These are phyloP conservation scores for Rhododendron ovatum DNA, from an alignment of 148 eudicot genomes.

Conservation along the genomic window DNA sequence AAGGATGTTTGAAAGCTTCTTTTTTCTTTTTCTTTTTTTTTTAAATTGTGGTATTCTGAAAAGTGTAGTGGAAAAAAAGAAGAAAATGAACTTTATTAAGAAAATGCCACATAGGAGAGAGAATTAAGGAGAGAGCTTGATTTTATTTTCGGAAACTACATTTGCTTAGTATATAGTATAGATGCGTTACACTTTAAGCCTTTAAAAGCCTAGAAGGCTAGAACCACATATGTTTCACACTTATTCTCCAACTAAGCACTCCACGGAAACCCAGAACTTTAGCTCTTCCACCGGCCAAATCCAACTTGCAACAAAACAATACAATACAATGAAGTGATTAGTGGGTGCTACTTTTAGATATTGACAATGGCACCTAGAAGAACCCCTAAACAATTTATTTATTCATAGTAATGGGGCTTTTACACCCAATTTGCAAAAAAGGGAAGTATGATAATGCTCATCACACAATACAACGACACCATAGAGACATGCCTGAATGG, in stretches of 20 bases:
- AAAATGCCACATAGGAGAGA: too few species aligned
- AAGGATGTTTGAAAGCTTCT: too few species aligned
- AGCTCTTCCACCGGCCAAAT: background rate
- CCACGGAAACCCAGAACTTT: background rate
- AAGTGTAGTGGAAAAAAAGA: too few species aligned
- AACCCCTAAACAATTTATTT: background rate
- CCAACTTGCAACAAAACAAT: background rate
- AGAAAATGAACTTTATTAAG: too few species aligned
- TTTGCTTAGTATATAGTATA: too few species aligned
- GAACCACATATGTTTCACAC: background rate
- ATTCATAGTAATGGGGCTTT: background rate
- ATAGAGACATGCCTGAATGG: background rate
- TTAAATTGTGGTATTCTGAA: too few species aligned
- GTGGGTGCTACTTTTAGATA: background rate
- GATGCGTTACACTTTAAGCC: background rate
- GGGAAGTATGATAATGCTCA: background rate
- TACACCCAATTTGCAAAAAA: background rate
- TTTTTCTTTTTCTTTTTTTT: too few species aligned
- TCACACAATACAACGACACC: background rate
- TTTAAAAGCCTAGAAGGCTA: background rate
- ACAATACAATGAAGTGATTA: background rate
- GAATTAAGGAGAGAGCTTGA: too few species aligned
- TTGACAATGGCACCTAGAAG: background rate
- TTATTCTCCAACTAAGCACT: background rate
- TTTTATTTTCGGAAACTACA: too few species aligned